A percentile compares a stretch with the other conserved stretches of the same genome.
These are phyloP conservation scores for Volvox carteri DNA, from an alignment of 163 green algal genomes.

Conservation along the genomic window DNA sequence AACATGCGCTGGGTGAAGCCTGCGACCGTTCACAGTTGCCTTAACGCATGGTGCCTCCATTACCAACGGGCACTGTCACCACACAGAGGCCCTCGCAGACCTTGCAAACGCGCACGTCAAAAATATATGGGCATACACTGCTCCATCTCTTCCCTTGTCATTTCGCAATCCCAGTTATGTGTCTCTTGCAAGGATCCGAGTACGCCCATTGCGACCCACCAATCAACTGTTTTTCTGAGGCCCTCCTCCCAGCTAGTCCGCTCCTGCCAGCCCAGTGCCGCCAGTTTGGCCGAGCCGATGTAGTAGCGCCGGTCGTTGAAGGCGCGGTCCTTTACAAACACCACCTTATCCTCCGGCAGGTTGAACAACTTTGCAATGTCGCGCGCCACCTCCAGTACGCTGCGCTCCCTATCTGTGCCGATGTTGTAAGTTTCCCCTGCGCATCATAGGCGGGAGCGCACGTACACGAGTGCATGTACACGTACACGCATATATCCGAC, in stretches of 20 bases:
- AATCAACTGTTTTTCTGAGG: constrained; percentile 91
- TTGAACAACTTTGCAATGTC: constrained; percentile 78
- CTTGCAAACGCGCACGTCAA: too few species aligned
- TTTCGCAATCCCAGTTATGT: too few species aligned
- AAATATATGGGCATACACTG: too few species aligned
- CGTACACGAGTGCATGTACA: neutral
- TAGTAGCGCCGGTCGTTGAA: constrained; percentile 98
- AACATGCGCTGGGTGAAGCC: too few species aligned
- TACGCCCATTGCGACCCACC: constrained; percentile 84
- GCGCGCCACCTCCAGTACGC: constrained; percentile 89
- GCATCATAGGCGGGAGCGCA: too few species aligned
- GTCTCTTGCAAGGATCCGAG: too few species aligned
- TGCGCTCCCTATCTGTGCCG: constrained; percentile 93
- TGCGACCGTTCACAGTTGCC: too few species aligned
- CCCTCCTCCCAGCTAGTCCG: constrained; percentile 90
- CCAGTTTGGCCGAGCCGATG: constrained; percentile 93
- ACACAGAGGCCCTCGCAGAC: too few species aligned
- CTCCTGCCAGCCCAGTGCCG: constrained; percentile 91
- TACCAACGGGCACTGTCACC: too few species aligned
- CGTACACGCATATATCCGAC: too few species aligned
- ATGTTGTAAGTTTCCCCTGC: constrained; percentile 98
- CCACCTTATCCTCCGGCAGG: constrained; percentile 72
- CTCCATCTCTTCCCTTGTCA: too few species aligned
- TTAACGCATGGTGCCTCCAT: too few species aligned
- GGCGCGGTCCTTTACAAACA: constrained; percentile 89